Evolutionary conservation across 352 stramenopile species (phyloP), one percentile per base, ranked within the genome.

Genomic region (Phytophthora foliorum): DNA sequence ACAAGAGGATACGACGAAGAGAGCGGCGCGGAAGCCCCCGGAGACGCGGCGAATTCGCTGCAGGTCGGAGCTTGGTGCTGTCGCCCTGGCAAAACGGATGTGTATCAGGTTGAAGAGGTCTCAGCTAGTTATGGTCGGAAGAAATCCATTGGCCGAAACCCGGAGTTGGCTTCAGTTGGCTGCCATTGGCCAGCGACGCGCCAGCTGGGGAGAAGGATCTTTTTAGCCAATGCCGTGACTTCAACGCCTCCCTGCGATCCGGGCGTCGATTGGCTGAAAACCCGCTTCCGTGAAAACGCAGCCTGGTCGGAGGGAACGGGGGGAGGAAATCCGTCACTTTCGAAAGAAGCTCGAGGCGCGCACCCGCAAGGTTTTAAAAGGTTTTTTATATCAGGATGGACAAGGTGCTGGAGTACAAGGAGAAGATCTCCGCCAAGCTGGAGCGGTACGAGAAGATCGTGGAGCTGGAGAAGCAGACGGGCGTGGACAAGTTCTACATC

Each of bases 401-500:
- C 78, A 93, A 94, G 72, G 6, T 89, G 49, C 51, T 89, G 51
- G 81, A 93, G 69, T 95, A 95, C 82, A 93, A 93, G 81, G 80
- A 84, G 24, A 94, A 89, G 69, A 92, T 95, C 78, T 83, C 72
- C 57, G 74, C 78, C 74, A 86, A 88, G 71, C 76, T 95, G 62
- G 86, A 92, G 72, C 81, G 83, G 59, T 94, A 94, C 68, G 83
- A 92, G 7, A 90, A 93, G 80, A 77, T 95, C 66, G 81, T 90
- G 44, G 85, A 95, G 65, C 64, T 94, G 32, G 88, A 96, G 78
- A 90, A 93, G 78, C 79, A 92, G 72, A 94, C 86, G 42, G 88
- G 86, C 36, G 73, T 96, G 44, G 86, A 94, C 76, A 96, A 96
- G 82, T 94, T 96, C 70, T 96, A 93, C 79, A 87, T 96, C 66